A percentile compares a stretch with the other conserved stretches of the same genome.
These are phyloP conservation scores for Pseudogymnoascus sp. DNA, from an alignment of 2,329 filamentous ascomycete genomes.

Conservation along the genomic window DNA sequence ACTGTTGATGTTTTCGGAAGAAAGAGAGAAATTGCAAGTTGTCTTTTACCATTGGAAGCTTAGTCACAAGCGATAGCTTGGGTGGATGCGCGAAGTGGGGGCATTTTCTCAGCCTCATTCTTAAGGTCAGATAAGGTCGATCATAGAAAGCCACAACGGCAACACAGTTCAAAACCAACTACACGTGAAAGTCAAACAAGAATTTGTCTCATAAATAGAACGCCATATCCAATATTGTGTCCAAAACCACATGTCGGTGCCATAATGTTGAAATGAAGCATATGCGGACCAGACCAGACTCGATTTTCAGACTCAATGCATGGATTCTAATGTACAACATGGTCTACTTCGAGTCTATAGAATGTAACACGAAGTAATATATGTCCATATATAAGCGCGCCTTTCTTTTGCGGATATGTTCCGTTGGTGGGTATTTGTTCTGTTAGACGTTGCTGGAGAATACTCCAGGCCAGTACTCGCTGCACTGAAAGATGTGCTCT, in stretches of 20 bases:
- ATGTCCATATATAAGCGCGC: neutral
- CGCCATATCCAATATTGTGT: neutral
- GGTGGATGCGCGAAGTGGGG: slow-evolving; percentile 2
- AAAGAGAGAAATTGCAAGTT: slow-evolving; percentile 4
- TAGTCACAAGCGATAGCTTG: slow-evolving; percentile 2
- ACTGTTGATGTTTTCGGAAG: slow-evolving; percentile 3
- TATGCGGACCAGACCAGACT: neutral
- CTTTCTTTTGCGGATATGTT: neutral
- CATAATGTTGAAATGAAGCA: neutral
- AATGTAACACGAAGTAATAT: neutral
- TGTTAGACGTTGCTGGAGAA: neutral
- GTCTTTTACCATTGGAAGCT: slow-evolving; percentile 5
- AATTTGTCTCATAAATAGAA: neutral
- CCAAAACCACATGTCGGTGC: neutral
- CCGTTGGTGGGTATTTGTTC: slow-evolving; percentile 1
- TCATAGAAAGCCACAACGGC: neutral
- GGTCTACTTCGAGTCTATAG: neutral
- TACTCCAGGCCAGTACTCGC: neutral
- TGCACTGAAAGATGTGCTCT: neutral
- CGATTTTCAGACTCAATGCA: neutral
- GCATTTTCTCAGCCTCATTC: neutral
- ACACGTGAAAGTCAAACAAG: neutral
- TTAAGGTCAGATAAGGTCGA: neutral
- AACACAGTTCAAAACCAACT: neutral
- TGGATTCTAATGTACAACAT: slow-evolving; percentile 1